Conservation (phyloP, 306 rosid species). For the Neltuma alba region DNA sequence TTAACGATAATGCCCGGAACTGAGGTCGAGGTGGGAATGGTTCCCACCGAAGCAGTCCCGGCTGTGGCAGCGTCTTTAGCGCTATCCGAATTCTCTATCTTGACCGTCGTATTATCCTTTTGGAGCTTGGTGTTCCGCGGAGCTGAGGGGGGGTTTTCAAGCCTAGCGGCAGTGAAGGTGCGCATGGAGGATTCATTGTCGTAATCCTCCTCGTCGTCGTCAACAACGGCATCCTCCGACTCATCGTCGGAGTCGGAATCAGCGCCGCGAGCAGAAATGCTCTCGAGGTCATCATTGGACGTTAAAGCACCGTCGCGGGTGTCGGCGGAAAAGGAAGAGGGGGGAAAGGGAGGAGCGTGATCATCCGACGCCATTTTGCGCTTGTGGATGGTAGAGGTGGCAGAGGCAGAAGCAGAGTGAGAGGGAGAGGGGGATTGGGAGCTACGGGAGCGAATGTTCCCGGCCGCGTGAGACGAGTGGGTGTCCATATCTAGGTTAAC, state of each 20-base stretch:
- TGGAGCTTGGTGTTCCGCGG: conserved; percentile 75
- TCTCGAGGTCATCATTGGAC: conserved; percentile 92
- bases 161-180: conserved; percentile 79
- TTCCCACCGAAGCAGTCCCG: conserved; percentile 41
- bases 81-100: conserved; percentile 67
- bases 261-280: conserved; percentile 90
- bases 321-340: conserved; percentile 91
- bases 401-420: conserved; percentile 92
- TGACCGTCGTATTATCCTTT: conserved; percentile 60
- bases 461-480: conserved; percentile 75
- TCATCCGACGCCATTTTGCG: conserved; percentile 81
- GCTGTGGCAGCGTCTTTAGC: conserved; percentile 55
- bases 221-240: conserved; percentile 73
- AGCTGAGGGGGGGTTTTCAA: conserved; percentile 54
- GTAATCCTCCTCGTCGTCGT: conserved; percentile 72
- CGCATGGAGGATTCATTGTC: conserved; percentile 88
- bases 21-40: conserved; percentile 39
- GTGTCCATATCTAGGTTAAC: conserved; percentile 57
- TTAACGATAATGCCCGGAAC: conserved; percentile 72
- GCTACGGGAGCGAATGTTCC: conserved; percentile 81
- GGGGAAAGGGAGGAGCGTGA: conserved; percentile 91
- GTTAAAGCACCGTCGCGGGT: conserved; percentile 93
- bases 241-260: conserved; percentile 87
- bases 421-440: conserved; percentile 96
- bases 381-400: conserved; percentile 91